Conservation (phyloP, 306 rosid species). For the Pterocarpus santalinus region DNA sequence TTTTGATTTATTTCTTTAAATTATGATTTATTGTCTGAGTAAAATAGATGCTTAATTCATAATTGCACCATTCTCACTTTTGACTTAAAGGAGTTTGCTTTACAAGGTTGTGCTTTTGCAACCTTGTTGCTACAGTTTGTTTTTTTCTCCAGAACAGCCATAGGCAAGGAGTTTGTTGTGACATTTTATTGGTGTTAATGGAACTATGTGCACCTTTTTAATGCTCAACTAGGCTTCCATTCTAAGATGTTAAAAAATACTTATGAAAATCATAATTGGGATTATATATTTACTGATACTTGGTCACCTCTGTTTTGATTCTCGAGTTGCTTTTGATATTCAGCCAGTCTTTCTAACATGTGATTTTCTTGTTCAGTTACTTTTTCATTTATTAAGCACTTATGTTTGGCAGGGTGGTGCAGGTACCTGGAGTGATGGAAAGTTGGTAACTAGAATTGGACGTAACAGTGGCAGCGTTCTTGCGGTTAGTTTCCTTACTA, state of each 20-base stretch:
- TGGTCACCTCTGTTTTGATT: conserved; percentile 26
- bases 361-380: conserved; percentile 40
- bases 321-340: conserved; percentile 30
- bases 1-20: conserved; percentile 47
- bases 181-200: conserved; percentile 29
- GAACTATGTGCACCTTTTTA: conserved; percentile 4
- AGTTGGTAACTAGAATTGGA: conserved; percentile 94
- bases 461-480: conserved; percentile 92
- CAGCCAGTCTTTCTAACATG: conserved; percentile 18
- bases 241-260: conserved; percentile 23
- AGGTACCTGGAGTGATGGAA: conserved; percentile 99
- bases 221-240: conserved; percentile 4
- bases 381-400: conserved; percentile 77
- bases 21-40: conserved; percentile 26
- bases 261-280: conserved; percentile 28
- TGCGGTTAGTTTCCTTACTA: conserved; percentile 62
- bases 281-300: conserved; percentile 18
- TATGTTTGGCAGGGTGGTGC: conserved; percentile 99
- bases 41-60: conserved; percentile 30
- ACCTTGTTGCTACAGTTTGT: conserved; percentile 32
- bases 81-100: conserved; percentile 16
- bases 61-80: conserved; percentile 17
- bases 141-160: conserved; percentile 9
- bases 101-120: conserved; percentile 18
- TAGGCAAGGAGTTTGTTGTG: neutral